These are phyloP conservation scores for Rubroshorea leprosula DNA, from an alignment of 345 rosid genomes.

Conservation along the genomic window DNA sequence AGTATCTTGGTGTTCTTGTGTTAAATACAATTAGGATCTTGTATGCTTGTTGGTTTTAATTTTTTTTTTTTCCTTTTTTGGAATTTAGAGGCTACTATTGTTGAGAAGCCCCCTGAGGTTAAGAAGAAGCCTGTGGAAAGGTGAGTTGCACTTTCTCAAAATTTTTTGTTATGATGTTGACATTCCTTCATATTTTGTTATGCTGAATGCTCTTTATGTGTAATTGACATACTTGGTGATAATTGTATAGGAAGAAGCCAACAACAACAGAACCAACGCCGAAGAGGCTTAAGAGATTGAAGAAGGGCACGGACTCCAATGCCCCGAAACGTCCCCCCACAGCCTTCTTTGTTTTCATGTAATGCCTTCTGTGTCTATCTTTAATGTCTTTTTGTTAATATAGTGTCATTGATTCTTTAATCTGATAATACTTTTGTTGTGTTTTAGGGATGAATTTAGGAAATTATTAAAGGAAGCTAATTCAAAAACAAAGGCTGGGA, in stretches of 20 bases:
- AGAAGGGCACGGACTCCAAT: constrained; percentile 39
- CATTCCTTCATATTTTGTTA: not conserved
- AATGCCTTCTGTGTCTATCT: not conserved
- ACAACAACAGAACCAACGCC: constrained; percentile 60
- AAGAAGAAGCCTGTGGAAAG: constrained; percentile 67
- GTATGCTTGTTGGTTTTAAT: not conserved
- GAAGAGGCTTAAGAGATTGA: constrained; percentile 50
- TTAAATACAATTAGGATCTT: not conserved
- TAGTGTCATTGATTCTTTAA: not conserved
- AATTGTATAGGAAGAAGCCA: constrained; percentile 49
- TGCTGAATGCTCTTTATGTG: not conserved
- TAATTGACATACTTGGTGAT: not conserved
- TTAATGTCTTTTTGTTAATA: too few species aligned
- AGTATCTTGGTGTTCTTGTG: not conserved
- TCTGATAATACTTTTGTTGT: not conserved
- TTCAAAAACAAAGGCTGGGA: constrained; percentile 46
- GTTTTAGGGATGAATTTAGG: constrained; percentile 69
- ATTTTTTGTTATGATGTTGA: not conserved
- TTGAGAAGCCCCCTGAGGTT: constrained; percentile 53
- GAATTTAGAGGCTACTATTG: constrained; percentile 80
- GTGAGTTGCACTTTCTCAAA: constrained; percentile 15
- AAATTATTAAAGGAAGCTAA: constrained; percentile 53
- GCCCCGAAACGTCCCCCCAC: constrained; percentile 74
- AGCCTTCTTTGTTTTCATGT: constrained; percentile 89
- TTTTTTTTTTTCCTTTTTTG: not conserved